These are phyloP conservation scores for Russula brevipes DNA, from an alignment of 768 basidiomycete species.

Conservation along the genomic window DNA sequence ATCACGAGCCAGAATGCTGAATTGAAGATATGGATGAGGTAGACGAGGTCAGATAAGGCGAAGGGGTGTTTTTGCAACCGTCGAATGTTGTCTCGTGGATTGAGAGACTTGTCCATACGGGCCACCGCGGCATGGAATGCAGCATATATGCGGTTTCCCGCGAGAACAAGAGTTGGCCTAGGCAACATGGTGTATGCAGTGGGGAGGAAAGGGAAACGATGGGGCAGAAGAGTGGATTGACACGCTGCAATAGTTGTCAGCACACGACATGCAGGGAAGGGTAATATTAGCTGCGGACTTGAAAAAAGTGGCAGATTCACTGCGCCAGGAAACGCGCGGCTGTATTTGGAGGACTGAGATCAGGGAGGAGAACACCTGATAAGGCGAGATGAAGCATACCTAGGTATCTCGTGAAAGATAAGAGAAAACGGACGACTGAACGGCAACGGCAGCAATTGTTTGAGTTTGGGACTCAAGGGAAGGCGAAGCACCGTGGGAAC, in stretches of 20 bases:
- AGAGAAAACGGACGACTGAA: background rate
- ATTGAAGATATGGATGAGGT: constrained; percentile 58
- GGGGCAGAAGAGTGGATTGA: background rate
- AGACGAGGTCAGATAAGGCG: constrained; percentile 51
- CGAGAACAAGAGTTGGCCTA: constrained; percentile 3
- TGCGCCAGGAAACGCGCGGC: too few relatives aligned
- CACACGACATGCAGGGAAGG: background rate
- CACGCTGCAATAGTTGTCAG: background rate
- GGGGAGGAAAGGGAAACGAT: background rate
- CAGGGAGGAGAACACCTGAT: background rate
- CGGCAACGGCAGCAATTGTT: too few relatives aligned
- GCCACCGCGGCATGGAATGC: constrained; percentile 59
- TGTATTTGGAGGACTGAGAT: too few relatives aligned
- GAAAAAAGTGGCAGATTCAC: background rate
- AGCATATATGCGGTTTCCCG: constrained; percentile 27
- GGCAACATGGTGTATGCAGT: constrained; percentile 9
- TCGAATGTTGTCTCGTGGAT: constrained; percentile 58
- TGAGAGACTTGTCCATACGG: constrained; percentile 73
- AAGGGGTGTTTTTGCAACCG: constrained; percentile 56
- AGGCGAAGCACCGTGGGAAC: constrained; percentile 4
- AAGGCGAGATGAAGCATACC: background rate
- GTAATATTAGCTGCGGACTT: background rate
- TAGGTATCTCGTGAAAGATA: constrained; percentile 1
- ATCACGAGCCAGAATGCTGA: constrained; percentile 67
- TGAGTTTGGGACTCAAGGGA: background rate